Percentiles rank a stretch among this genome's conserved stretches.
Conservation (phyloP, 192 early-diverging fungal species). For the Entomortierella chlamydospora region DNA sequence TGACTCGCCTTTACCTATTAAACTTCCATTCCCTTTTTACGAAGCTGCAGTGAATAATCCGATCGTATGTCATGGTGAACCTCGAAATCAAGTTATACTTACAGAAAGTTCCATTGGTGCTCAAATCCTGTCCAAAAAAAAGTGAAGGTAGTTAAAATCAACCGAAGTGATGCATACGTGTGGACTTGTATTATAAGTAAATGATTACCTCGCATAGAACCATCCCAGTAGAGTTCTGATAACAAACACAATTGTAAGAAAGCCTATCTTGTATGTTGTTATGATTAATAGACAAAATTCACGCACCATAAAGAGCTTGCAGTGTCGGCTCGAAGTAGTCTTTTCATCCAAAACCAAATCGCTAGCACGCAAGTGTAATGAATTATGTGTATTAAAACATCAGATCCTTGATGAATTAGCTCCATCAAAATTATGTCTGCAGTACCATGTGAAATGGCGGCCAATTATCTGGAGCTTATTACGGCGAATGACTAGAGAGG, state of each 20-base stretch:
- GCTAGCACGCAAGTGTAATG: neutral
- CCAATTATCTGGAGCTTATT: conserved; percentile 7
- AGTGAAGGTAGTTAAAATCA: neutral
- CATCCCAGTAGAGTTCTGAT: conserved; percentile 20
- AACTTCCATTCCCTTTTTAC: conserved; percentile 57
- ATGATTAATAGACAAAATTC: neutral
- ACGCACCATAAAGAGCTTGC: conserved; percentile 17
- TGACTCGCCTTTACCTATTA: conserved; percentile 65
- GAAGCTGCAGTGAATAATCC: no score
- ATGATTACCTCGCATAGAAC: conserved; percentile 47
- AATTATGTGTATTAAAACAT: neutral
- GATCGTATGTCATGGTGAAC: no score
- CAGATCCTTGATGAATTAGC: no score
- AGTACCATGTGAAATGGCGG: conserved; percentile 26
- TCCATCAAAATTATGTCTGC: neutral
- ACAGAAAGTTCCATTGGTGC: conserved; percentile 69
- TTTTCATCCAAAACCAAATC: conserved; percentile 17
- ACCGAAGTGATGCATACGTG: neutral
- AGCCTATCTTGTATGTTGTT: no score
- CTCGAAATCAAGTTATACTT: neutral
- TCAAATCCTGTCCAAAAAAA: conserved; percentile 58
- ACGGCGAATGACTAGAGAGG: conserved; percentile 16
- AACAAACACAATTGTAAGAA: neutral
- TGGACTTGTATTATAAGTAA: no score
- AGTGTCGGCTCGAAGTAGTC: conserved; percentile 26